phyloP scores from a whole-genome alignment of 805 yeast genomes.

The Schwanniomyces sp. region DNA sequence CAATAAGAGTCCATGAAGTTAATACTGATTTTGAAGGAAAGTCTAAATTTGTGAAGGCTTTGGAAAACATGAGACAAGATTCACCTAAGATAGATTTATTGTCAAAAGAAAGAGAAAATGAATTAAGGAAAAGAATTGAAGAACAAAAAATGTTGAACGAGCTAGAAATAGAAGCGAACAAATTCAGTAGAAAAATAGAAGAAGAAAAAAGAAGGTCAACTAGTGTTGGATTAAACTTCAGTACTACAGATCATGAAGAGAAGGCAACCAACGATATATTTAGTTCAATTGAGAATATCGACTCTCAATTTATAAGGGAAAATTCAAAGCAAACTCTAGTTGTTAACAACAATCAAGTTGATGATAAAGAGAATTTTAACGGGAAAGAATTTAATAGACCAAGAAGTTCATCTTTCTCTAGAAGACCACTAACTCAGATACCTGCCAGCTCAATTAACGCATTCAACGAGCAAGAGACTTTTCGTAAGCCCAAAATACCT shows the following conservation, averaged over 20 bases:
- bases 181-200: slow-evolving; percentile 6
- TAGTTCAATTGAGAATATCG: background rate
- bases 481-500: slow-evolving; percentile 35
- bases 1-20: background rate
- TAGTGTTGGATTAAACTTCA: background rate
- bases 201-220: slow-evolving; percentile 1
- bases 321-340: too few species aligned
- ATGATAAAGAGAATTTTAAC: slow-evolving; percentile 2
- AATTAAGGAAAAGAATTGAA: slow-evolving; percentile 23
- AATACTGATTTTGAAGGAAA: slow-evolving; percentile 3
- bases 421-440: slow-evolving; percentile 19
- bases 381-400: background rate
- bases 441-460: slow-evolving; percentile 13
- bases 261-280: background rate
- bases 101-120: slow-evolving; percentile 19
- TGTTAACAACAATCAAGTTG: background rate
- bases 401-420: slow-evolving; percentile 1
- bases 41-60: slow-evolving; percentile 15
- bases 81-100: slow-evolving; percentile 7
- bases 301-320: background rate
- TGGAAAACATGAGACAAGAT: slow-evolving; percentile 11
- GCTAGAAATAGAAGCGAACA: slow-evolving; percentile 8
- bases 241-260: background rate
- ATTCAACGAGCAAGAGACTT: slow-evolving; percentile 15
- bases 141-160: slow-evolving; percentile 22